These are phyloP conservation scores for Setomelanomma holmii DNA, from an alignment of 2,329 filamentous ascomycete species.

Conservation along the genomic window DNA sequence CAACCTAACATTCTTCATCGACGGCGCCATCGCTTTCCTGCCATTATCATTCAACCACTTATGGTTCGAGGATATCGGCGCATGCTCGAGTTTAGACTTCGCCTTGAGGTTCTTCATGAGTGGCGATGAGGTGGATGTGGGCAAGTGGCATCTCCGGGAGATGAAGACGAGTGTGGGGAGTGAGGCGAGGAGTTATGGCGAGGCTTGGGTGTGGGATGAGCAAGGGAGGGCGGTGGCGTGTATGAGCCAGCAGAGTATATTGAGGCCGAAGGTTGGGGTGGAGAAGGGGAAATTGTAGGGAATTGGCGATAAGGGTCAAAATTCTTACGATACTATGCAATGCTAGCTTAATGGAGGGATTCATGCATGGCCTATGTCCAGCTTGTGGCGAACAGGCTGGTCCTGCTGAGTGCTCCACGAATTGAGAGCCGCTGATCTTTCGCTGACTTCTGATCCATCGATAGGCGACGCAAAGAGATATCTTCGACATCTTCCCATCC, in stretches of 20 bases:
- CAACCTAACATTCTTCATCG: constrained; percentile 54
- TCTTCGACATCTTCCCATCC: no score
- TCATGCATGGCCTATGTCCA: no score
- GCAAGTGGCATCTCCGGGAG: constrained; percentile 56
- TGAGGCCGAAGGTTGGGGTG: constrained; percentile 29
- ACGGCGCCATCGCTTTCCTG: constrained; percentile 54
- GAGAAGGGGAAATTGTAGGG: constrained; percentile 22
- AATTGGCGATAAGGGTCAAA: no score
- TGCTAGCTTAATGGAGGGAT: no score
- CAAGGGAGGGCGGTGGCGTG: constrained; percentile 54
- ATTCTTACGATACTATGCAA: no score
- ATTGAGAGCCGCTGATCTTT: no score
- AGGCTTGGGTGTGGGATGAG: constrained; percentile 56
- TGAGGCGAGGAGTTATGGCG: constrained; percentile 54
- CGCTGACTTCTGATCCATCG: no score
- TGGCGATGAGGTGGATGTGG: constrained; percentile 46
- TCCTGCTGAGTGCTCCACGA: no score
- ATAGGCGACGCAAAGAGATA: no score
- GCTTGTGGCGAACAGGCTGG: no score
- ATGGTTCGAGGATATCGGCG: constrained; percentile 54
- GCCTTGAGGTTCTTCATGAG: constrained; percentile 54
- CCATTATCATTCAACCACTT: constrained; percentile 53
- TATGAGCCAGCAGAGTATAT: constrained; percentile 58
- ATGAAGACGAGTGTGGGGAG: constrained; percentile 48
- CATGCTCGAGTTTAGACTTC: constrained; percentile 60